Percentiles rank a stretch among this genome's conserved stretches.
Evolutionary conservation across 257 asterid genomes (phyloP).

Genomic region (Ilex aquifolium): DNA sequence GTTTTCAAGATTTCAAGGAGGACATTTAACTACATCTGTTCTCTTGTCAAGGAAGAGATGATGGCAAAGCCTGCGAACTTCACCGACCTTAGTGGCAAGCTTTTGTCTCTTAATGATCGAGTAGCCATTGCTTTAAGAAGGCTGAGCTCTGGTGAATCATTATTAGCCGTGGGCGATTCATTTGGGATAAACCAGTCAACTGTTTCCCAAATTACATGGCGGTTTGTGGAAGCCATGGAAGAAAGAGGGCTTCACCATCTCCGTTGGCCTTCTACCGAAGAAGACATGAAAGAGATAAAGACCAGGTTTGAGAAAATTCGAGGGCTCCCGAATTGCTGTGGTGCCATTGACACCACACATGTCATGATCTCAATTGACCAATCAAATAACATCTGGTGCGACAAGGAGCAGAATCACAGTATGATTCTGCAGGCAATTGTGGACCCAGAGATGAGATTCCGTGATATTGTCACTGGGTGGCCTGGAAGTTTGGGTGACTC

Average conservation of each 20-base stretch:
- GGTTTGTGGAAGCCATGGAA: constrained; percentile 81
- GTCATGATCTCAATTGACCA: constrained; percentile 58
- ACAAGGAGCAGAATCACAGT: constrained; percentile 51
- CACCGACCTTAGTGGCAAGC: constrained; percentile 50
- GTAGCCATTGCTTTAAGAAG: constrained; percentile 72
- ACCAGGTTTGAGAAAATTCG: constrained; percentile 47
- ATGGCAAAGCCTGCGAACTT: constrained; percentile 43
- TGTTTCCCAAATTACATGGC: constrained; percentile 86
- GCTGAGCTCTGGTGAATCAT: constrained; percentile 67
- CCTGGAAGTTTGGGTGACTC: constrained; percentile 69
- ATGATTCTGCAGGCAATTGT: constrained; percentile 72
- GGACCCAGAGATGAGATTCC: constrained; percentile 67
- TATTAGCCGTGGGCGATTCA: constrained; percentile 62
- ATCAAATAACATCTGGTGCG: constrained; percentile 55
- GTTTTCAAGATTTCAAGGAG: constrained; percentile 52
- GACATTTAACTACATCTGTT: constrained; percentile 65
- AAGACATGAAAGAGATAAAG: constrained; percentile 35
- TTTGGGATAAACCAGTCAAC: constrained; percentile 75
- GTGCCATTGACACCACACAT: constrained; percentile 72
- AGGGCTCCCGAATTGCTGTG: constrained; percentile 89
- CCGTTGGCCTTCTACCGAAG: constrained; percentile 65
- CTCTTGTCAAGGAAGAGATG: constrained; percentile 67
- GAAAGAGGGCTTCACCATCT: constrained; percentile 55
- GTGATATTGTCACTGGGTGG: constrained; percentile 58
- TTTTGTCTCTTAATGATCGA: constrained; percentile 57